Conservation (phyloP, 192 early-diverging fungal genomes). For the Coemansia sp. region DNA sequence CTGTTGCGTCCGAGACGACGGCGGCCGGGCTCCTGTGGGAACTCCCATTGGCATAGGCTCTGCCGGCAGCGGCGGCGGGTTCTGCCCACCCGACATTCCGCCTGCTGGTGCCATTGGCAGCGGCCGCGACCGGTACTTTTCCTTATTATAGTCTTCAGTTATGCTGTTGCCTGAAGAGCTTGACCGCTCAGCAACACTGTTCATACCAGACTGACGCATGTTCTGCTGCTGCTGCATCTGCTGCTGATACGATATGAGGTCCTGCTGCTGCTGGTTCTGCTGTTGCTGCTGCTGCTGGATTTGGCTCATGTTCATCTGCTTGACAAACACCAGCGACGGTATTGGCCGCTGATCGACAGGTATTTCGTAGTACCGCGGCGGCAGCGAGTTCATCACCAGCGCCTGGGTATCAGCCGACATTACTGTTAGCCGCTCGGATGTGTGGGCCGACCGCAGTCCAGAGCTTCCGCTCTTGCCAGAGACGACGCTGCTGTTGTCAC, state of each 20-base stretch:
- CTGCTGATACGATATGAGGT: background rate
- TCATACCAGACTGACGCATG: slow-evolving; percentile 16
- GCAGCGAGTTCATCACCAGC: slow-evolving; percentile 27
- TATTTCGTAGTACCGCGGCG: slow-evolving; percentile 45
- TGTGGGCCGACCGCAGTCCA: slow-evolving; percentile 14
- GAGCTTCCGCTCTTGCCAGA: slow-evolving; percentile 29
- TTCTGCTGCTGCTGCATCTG: slow-evolving; percentile 14
- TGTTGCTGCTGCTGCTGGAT: background rate
- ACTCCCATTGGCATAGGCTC: slow-evolving; percentile 30
- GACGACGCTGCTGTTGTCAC: slow-evolving; percentile 22
- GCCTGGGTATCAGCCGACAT: slow-evolving; percentile 19
- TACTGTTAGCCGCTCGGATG: slow-evolving; percentile 1
- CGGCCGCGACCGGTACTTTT: slow-evolving; percentile 26
- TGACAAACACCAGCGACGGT: slow-evolving; percentile 28
- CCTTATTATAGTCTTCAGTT: slow-evolving; percentile 19
- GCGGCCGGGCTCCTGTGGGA: slow-evolving; percentile 1
- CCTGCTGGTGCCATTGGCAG: slow-evolving; percentile 25
- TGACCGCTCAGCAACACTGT: slow-evolving; percentile 25
- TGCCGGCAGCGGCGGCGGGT: slow-evolving; percentile 31
- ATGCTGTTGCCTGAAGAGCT: slow-evolving; percentile 17
- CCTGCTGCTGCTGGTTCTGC: slow-evolving; percentile 5
- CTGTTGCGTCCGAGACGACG: slow-evolving; percentile 7
- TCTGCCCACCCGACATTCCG: background rate
- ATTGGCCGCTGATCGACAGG: slow-evolving; percentile 28
- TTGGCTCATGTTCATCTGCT: slow-evolving; percentile 24